phyloP scores from a whole-genome alignment of 306 rosid species.

The Argentina anserina region DNA sequence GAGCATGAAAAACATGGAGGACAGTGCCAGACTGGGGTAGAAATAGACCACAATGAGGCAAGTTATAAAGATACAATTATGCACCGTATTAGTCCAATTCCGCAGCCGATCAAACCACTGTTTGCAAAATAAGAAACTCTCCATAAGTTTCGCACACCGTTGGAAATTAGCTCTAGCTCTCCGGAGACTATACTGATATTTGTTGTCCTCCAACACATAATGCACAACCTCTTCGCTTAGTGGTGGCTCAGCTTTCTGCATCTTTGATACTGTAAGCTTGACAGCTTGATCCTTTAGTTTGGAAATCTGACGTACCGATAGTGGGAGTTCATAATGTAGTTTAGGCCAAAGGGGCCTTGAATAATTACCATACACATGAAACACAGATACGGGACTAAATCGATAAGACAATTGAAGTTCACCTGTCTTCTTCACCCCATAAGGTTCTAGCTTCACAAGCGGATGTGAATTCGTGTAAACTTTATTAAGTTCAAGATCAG shows the following conservation, averaged over 20 bases:
- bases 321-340: not conserved
- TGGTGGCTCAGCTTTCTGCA: not conserved
- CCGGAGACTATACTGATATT: not conserved
- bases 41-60: too few relatives aligned
- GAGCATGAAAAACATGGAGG: not conserved
- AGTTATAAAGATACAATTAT: not conserved
- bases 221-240: not conserved
- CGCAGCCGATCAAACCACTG: not conserved
- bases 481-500: not conserved
- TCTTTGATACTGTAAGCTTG: not conserved
- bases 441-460: not conserved
- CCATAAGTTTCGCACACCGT: not conserved
- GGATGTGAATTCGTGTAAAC: not conserved
- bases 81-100: not conserved
- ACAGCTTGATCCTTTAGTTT: not conserved
- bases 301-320: not conserved
- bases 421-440: constrained; percentile 1
- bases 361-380: not conserved
- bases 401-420: constrained; percentile 4
- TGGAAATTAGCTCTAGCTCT: not conserved
- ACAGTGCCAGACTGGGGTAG: not conserved
- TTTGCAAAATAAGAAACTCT: not conserved
- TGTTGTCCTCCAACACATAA: not conserved
- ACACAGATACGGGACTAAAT: not conserved
- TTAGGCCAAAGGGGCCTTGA: not conserved